A percentile compares a stretch with the other conserved stretches of the same genome.
These are phyloP conservation scores for Hyphodiscus sp. DNA, from an alignment of 2,329 filamentous ascomycete species.

Conservation along the genomic window DNA sequence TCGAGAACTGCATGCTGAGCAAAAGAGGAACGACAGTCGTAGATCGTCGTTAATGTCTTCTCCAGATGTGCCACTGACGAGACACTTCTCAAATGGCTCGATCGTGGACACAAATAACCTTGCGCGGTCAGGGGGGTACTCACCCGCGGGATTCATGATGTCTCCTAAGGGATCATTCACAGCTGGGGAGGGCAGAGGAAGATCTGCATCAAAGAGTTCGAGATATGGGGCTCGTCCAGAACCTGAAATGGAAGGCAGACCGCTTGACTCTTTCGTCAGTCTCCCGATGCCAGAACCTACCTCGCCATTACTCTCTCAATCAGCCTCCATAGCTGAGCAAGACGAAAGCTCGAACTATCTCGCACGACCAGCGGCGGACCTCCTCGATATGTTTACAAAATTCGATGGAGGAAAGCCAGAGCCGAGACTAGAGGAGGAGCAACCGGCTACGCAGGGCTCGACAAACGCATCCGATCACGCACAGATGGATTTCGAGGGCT, in stretches of 20 bases:
- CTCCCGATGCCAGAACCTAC: slow-evolving; percentile 9
- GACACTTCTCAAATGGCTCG: slow-evolving; percentile 48
- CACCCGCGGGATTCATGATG: slow-evolving; percentile 60
- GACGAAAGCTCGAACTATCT: slow-evolving; percentile 22
- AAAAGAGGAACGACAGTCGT: slow-evolving; percentile 63
- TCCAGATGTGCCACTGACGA: slow-evolving; percentile 28
- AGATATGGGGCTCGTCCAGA: slow-evolving; percentile 28
- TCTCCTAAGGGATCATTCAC: slow-evolving; percentile 56
- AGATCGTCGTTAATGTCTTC: slow-evolving; percentile 55
- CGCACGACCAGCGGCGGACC: slow-evolving; percentile 19
- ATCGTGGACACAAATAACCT: slow-evolving; percentile 63
- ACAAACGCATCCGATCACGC: slow-evolving; percentile 55
- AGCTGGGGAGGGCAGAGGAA: slow-evolving; percentile 36
- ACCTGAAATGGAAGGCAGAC: slow-evolving; percentile 29
- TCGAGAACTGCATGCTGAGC: slow-evolving; percentile 62
- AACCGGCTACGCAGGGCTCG: slow-evolving; percentile 23
- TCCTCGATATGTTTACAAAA: slow-evolving; percentile 9
- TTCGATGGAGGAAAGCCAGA: slow-evolving; percentile 6
- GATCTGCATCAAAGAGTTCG: slow-evolving; percentile 50
- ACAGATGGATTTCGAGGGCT: slow-evolving; percentile 66
- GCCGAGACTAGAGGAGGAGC: slow-evolving; percentile 11
- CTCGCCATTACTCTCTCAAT: slow-evolving; percentile 18
- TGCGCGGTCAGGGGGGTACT: slow-evolving; percentile 64
- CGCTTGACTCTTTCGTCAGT: slow-evolving; percentile 28
- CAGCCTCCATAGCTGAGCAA: slow-evolving; percentile 24